These are phyloP conservation scores for Aspergillus unguis DNA, from an alignment of 2,329 filamentous ascomycete genomes.

Conservation along the genomic window DNA sequence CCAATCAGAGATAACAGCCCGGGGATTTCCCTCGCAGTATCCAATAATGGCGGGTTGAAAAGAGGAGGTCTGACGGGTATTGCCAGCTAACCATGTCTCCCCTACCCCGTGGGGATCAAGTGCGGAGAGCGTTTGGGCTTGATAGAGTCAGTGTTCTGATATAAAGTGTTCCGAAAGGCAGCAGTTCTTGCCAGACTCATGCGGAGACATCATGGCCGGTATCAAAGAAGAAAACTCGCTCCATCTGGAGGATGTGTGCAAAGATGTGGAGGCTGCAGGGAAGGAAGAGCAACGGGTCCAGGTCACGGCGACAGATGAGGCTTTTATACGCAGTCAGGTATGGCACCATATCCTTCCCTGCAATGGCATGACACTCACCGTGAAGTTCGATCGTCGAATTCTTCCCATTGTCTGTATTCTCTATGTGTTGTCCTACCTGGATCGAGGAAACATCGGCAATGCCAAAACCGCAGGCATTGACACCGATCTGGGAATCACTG, in stretches of 20 bases:
- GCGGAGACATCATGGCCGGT: background rate
- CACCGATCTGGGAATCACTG: slow-evolving; percentile 18
- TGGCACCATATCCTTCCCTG: background rate
- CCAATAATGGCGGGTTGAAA: background rate
- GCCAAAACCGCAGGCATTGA: slow-evolving; percentile 25
- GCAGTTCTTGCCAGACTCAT: background rate
- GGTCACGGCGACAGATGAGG: slow-evolving; percentile 1
- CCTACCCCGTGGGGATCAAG: slow-evolving; percentile 1
- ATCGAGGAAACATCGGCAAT: slow-evolving; percentile 25
- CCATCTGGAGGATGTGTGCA: slow-evolving; percentile 1
- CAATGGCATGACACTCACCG: background rate
- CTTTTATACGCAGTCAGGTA: slow-evolving; percentile 2
- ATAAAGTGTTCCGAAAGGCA: background rate
- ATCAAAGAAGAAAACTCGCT: background rate
- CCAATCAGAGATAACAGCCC: background rate
- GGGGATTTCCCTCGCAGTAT: background rate
- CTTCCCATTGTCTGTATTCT: slow-evolving; percentile 24
- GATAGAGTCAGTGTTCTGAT: background rate
- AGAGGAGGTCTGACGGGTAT: background rate
- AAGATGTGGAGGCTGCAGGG: background rate
- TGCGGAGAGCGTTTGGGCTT: background rate
- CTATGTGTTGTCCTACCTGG: slow-evolving; percentile 24
- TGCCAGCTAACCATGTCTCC: background rate
- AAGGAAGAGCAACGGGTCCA: background rate
- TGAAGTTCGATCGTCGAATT: slow-evolving; percentile 22